Conservation (phyloP, 1,139 yeast species). For the Geotrichum aggregatum region DNA sequence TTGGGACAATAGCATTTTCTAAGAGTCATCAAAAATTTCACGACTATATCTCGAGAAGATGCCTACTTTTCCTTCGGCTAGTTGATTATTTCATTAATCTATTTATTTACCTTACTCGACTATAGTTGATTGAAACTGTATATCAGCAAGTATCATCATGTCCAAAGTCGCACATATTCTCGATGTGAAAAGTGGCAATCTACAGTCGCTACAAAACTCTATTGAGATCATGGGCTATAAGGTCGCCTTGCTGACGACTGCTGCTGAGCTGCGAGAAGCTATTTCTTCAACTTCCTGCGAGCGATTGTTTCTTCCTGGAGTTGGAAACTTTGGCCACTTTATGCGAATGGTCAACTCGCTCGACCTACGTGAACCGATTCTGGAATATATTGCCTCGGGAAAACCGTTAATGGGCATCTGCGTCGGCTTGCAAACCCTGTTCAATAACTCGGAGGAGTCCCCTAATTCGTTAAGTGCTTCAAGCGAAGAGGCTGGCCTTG, state of each 20-base stretch:
- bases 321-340: constrained; percentile 93
- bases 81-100: too few species aligned
- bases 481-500: constrained; percentile 50
- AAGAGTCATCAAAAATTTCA: neutral
- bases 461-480: constrained; percentile 37
- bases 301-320: constrained; percentile 69
- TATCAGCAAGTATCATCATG: constrained; percentile 4
- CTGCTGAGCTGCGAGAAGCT: constrained; percentile 34
- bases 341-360: constrained; percentile 62
- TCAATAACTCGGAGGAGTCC: constrained; percentile 70
- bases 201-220: constrained; percentile 85
- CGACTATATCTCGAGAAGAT: neutral
- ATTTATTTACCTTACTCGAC: neutral
- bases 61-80: neutral
- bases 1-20: neutral
- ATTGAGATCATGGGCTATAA: constrained; percentile 73
- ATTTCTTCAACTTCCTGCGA: constrained; percentile 33
- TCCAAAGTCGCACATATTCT: constrained; percentile 58
- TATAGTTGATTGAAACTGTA: neutral
- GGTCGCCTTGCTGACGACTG: constrained; percentile 36
- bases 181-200: constrained; percentile 93
- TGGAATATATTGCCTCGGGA: constrained; percentile 63
- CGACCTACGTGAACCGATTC: constrained; percentile 62
- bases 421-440: constrained; percentile 87
- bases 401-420: constrained; percentile 92